Evolutionary conservation across 257 asterid genomes (phyloP).

Genomic region (Scutellaria barbata): DNA sequence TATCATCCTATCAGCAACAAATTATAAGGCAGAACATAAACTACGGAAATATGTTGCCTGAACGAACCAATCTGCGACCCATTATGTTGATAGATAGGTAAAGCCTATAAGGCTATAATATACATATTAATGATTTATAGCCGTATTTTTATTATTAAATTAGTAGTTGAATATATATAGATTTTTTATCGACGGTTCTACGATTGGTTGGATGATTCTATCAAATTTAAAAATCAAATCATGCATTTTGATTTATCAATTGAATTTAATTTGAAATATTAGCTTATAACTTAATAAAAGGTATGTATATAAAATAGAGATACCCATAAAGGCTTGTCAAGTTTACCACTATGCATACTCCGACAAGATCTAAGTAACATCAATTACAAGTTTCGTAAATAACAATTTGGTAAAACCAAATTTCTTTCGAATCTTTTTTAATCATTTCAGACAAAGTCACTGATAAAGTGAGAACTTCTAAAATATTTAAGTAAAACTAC

Average conservation of each 20-base stretch:
- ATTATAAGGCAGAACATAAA: conserved; percentile 50
- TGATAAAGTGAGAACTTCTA: too few relatives aligned
- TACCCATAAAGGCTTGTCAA: background rate
- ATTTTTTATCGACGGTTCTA: too few relatives aligned
- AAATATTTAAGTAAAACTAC: too few relatives aligned
- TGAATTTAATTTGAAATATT: background rate
- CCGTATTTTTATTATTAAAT: background rate
- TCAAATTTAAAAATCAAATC: too few relatives aligned
- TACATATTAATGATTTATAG: background rate
- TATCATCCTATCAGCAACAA: conserved; percentile 41
- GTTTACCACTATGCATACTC: conserved; percentile 19
- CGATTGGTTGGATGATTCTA: too few relatives aligned
- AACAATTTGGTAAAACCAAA: background rate
- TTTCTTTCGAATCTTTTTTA: background rate
- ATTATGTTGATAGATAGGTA: conserved; percentile 55
- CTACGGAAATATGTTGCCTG: conserved; percentile 52
- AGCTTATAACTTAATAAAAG: background rate
- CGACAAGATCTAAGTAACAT: conserved; percentile 9
- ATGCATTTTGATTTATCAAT: too few relatives aligned
- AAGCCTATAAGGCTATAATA: conserved; percentile 31
- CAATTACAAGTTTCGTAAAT: background rate
- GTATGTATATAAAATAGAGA: background rate
- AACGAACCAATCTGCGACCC: conserved; percentile 60
- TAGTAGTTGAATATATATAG: background rate
- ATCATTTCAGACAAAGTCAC: background rate